phyloP scores from a whole-genome alignment of 176 grass and related monocot species.

The Cymbopogon citratus region DNA sequence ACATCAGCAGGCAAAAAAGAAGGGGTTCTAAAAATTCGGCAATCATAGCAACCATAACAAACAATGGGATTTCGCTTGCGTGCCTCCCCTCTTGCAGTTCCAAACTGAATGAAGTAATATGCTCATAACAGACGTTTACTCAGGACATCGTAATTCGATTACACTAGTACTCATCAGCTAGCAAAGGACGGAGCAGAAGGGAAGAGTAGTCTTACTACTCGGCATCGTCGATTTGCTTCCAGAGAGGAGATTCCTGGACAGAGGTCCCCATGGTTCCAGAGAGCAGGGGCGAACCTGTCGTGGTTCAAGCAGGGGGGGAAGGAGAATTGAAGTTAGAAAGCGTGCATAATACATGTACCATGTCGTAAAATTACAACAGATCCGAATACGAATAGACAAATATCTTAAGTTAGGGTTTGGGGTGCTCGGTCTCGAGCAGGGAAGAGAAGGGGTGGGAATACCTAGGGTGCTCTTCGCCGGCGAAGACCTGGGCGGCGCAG shows the following conservation, averaged over 20 bases:
- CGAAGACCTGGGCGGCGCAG: no score
- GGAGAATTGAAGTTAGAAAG: neutral
- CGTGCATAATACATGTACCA: neutral
- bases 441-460: neutral
- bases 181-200: neutral
- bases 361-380: neutral
- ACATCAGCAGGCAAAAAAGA: neutral
- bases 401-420: neutral
- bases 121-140: neutral
- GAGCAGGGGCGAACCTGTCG: neutral
- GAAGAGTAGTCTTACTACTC: conserved; percentile 31
- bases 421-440: neutral
- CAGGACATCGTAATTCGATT: neutral
- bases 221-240: conserved; percentile 49
- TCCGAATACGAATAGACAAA: neutral
- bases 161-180: neutral
- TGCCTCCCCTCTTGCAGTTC: neutral
- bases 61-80: neutral
- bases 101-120: neutral
- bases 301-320: no score
- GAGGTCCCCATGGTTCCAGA: conserved; percentile 25
- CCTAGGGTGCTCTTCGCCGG: neutral
- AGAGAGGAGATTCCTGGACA: conserved; percentile 34
- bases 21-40: neutral
- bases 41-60: neutral